phyloP scores from a whole-genome alignment of 129 eudicot species.

The Tagetes patula region DNA sequence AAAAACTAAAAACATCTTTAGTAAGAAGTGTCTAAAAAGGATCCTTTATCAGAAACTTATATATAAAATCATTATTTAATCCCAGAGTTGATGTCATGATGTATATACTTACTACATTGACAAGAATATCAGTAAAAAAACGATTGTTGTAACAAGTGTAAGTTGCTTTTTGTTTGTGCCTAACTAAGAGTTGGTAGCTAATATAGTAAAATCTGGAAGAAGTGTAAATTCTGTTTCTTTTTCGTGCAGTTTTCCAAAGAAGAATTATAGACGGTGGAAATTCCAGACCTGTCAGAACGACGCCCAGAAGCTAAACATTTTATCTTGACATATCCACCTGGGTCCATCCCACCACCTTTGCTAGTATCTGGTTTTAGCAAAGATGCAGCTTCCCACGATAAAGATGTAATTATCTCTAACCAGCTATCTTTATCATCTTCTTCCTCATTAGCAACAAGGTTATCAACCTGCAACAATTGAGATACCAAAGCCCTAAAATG shows the following conservation, averaged over 20 bases:
- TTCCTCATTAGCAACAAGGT: conserved; percentile 63
- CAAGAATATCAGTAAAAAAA: neutral
- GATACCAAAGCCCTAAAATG: conserved; percentile 95
- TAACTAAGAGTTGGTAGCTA: neutral
- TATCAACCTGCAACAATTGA: conserved; percentile 94
- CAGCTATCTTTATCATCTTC: conserved; percentile 66
- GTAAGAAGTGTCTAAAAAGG: neutral
- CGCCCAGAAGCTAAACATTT: conserved; percentile 92
- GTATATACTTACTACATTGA: neutral
- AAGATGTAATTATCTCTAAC: conserved; percentile 84
- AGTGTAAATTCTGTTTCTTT: neutral
- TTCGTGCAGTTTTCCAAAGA: neutral
- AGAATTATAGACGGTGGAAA: neutral
- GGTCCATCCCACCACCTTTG: conserved; percentile 99
- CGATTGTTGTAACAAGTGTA: neutral
- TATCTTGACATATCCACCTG: conserved; percentile 97
- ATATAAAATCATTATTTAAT: neutral
- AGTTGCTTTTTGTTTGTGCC: neutral
- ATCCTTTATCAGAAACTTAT: neutral
- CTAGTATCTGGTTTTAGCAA: conserved; percentile 92
- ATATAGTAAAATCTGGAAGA: neutral
- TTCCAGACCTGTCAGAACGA: conserved; percentile 71
- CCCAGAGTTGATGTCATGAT: neutral
- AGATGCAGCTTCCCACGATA: conserved; percentile 98
- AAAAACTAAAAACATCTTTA: neutral